Evolutionary conservation across 2,329 filamentous ascomycete genomes (phyloP).

Genomic region (Emmonsiellopsis sp.): DNA sequence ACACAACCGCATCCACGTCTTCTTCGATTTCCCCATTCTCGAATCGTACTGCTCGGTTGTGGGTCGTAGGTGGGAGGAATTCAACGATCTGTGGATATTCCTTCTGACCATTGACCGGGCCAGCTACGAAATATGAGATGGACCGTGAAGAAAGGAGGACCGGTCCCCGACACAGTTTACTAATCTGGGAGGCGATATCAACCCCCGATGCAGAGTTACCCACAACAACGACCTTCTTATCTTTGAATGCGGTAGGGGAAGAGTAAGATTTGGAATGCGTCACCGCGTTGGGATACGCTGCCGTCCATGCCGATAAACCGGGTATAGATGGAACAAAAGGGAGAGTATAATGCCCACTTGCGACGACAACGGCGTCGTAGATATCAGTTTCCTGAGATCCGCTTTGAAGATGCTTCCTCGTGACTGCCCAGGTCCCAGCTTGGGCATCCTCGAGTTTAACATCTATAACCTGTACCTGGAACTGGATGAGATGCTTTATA

Average conservation of each 20-base stretch:
- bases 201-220: constrained; percentile 77
- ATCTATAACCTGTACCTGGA: constrained; percentile 60
- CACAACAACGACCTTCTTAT: constrained; percentile 70
- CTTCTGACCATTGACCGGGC: constrained; percentile 42
- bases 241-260: constrained; percentile 49
- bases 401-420: constrained; percentile 42
- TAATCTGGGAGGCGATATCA: constrained; percentile 74
- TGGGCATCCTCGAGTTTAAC: constrained; percentile 36
- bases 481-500: constrained; percentile 56
- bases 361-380: constrained; percentile 68
- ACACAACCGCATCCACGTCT: constrained; percentile 67
- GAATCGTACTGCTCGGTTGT: constrained; percentile 55
- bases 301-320: constrained; percentile 51
- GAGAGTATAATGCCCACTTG: constrained; percentile 65
- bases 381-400: constrained; percentile 31
- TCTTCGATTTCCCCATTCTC: constrained; percentile 54
- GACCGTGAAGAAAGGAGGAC: constrained; percentile 55
- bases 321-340: constrained; percentile 56
- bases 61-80: constrained; percentile 43
- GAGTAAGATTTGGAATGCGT: constrained; percentile 76
- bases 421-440: constrained; percentile 50
- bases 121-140: constrained; percentile 36
- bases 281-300: constrained; percentile 50
- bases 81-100: constrained; percentile 45
- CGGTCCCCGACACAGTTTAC: constrained; percentile 46